Conservation (phyloP, 1,139 yeast species). For the Blastobotrys serpentis region DNA sequence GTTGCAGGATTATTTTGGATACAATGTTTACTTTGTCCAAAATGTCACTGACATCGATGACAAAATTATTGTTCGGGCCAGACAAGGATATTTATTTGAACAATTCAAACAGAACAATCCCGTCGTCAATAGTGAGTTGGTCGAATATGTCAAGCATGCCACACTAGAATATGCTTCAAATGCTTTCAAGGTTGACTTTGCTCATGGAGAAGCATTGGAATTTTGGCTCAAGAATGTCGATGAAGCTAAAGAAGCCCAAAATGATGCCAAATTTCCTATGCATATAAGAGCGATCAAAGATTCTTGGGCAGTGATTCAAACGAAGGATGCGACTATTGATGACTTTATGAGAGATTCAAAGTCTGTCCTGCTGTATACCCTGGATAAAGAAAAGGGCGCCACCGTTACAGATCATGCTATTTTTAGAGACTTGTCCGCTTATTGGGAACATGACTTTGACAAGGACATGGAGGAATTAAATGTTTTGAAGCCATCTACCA, state of each 20-base stretch:
- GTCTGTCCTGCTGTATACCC: constrained; percentile 69
- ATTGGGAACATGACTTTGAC: constrained; percentile 84
- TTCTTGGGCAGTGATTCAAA: constrained; percentile 46
- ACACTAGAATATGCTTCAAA: constrained; percentile 45
- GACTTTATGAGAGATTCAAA: constrained; percentile 54
- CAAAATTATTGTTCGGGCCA: constrained; percentile 89
- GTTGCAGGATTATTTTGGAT: constrained; percentile 86
- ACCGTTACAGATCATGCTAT: constrained; percentile 80
- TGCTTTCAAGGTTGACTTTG: constrained; percentile 51
- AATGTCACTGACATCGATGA: constrained; percentile 98
- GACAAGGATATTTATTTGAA: constrained; percentile 81
- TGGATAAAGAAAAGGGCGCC: constrained; percentile 72
- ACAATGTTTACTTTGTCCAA: constrained; percentile 82
- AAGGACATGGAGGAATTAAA: constrained; percentile 82
- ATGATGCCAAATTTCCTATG: constrained; percentile 85
- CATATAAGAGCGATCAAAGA: constrained; percentile 60
- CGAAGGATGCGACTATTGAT: constrained; percentile 26
- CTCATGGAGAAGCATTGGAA: constrained; percentile 42
- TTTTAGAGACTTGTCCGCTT: constrained; percentile 78
- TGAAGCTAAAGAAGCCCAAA: constrained; percentile 48
- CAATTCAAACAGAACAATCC: constrained; percentile 40
- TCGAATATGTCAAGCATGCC: constrained; percentile 45
- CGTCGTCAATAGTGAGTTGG: constrained; percentile 42
- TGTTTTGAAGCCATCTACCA: constrained; percentile 78
- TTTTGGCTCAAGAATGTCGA: constrained; percentile 55